These are phyloP conservation scores for Ammopiptanthus mongolicus DNA, from an alignment of 306 rosid species.

Conservation along the genomic window DNA sequence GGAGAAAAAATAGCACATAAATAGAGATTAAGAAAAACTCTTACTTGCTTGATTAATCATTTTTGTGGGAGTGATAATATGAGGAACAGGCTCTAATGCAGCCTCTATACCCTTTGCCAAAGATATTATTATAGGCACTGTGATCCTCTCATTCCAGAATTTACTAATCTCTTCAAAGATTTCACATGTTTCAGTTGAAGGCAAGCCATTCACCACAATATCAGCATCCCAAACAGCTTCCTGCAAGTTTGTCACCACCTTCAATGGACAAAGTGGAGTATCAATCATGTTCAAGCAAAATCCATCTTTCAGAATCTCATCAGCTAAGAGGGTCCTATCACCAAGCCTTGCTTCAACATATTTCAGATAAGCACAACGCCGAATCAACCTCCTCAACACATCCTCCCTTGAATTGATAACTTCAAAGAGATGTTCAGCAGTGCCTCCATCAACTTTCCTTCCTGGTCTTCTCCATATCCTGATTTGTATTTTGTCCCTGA, in stretches of 20 bases:
- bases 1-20: background rate
- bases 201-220: slow-evolving; percentile 91
- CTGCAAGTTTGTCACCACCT: slow-evolving; percentile 90
- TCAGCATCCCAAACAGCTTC: slow-evolving; percentile 99
- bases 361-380: slow-evolving; percentile 80
- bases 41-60: slow-evolving; percentile 87
- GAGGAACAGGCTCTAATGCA: slow-evolving; percentile 80
- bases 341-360: slow-evolving; percentile 95
- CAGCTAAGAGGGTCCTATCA: slow-evolving; percentile 74
- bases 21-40: slow-evolving; percentile 17
- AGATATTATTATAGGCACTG: slow-evolving; percentile 76
- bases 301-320: slow-evolving; percentile 91
- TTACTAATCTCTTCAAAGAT: slow-evolving; percentile 80
- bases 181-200: slow-evolving; percentile 84
- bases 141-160: slow-evolving; percentile 88
- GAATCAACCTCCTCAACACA: slow-evolving; percentile 77
- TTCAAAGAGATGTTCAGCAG: slow-evolving; percentile 82
- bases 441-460: slow-evolving; percentile 57
- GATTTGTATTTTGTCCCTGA: slow-evolving; percentile 73
- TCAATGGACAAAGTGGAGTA: slow-evolving; percentile 87
- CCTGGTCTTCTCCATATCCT: slow-evolving; percentile 91
- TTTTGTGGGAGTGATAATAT: slow-evolving; percentile 81
- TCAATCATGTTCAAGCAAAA: slow-evolving; percentile 92
- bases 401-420: slow-evolving; percentile 86
- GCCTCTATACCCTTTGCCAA: slow-evolving; percentile 89